A percentile compares a stretch with the other conserved stretches of the same genome.
phyloP scores from a whole-genome alignment of 2,329 filamentous ascomycete species.

The Diplodia intermedia region DNA sequence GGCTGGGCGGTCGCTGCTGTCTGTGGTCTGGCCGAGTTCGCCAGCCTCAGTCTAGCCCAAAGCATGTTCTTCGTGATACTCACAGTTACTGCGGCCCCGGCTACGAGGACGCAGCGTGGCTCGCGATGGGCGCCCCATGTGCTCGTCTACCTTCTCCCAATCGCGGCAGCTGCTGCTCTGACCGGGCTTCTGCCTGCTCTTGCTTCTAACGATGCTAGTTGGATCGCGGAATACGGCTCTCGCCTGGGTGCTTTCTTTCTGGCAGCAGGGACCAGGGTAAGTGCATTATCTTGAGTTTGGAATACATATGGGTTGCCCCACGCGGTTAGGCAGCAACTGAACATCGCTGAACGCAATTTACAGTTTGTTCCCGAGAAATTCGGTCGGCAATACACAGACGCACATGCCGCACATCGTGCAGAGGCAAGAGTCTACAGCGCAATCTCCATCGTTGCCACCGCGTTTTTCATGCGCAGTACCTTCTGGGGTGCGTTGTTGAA shows the following conservation, averaged over 20 bases:
- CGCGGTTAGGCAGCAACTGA: slow-evolving; percentile 10
- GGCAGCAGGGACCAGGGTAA: slow-evolving; percentile 46
- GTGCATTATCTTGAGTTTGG: neutral
- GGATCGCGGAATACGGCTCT: slow-evolving; percentile 38
- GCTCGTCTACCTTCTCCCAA: slow-evolving; percentile 48
- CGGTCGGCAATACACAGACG: slow-evolving; percentile 55
- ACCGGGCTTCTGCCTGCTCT: slow-evolving; percentile 50
- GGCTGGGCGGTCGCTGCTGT: slow-evolving; percentile 60
- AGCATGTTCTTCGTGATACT: slow-evolving; percentile 69
- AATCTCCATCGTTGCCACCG: slow-evolving; percentile 48
- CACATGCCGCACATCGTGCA: slow-evolving; percentile 49
- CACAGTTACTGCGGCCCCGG: slow-evolving; percentile 62
- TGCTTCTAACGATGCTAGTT: slow-evolving; percentile 36
- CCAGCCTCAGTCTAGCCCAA: slow-evolving; percentile 67
- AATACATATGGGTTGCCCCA: neutral
- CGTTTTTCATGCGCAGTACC: slow-evolving; percentile 38
- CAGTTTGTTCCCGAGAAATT: slow-evolving; percentile 57
- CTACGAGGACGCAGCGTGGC: slow-evolving; percentile 40
- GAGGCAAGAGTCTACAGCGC: slow-evolving; percentile 43
- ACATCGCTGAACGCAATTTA: slow-evolving; percentile 10
- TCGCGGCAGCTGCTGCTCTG: slow-evolving; percentile 54
- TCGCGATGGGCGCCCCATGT: slow-evolving; percentile 46
- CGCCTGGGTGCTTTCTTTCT: slow-evolving; percentile 43
- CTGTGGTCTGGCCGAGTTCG: slow-evolving; percentile 64
- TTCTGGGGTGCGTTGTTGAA: slow-evolving; percentile 55